Evolutionary conservation across 352 stramenopile species (phyloP), one percentile per base, ranked within the genome.

Genomic region (Porosira glacialis): DNA sequence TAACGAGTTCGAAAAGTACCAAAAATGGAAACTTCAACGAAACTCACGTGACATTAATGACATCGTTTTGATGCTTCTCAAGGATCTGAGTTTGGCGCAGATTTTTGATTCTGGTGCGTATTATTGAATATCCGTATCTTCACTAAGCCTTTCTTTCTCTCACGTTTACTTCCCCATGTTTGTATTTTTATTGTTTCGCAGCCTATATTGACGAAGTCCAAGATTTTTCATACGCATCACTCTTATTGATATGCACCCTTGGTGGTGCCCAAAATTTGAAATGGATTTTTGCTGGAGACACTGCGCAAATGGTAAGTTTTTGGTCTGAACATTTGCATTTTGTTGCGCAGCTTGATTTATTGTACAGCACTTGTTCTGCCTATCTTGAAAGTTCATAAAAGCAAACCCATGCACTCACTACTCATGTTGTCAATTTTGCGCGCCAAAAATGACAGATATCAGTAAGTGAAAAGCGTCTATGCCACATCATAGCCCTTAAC

Each of bases 201-300:
- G 35, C 66, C 21, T 76, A 76, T 53, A 35, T 76, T 31, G 66
- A 76, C 38, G 66, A 76, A 53, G 28, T 60, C 17, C 66, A 76
- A 57, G 66, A 76, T 33, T 62, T 76, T 52, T 76, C 66, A 27
- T 70, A 76, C 41, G 66, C 66, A 51, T 50, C 66, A 33, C 44
- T 76, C 13, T 61, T 62, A 58, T 35, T 76, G 22, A 58, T 76
- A 27, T 76, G 66, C 36, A 70, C 10, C 3, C 39, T 76, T 59
- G 66, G 55, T 43, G 66, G 66, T 7, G 58, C 35, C 15, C 10
- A 64, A 30, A 22, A n/a, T 2, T 56, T 70, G 48, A 63, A 70
- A 45, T 76, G 66, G 66, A 58, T 70, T 41, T 70, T 56, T 64
- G 66, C 66, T 38, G 66, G 66, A 48, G 66, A 76, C 35, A 66